Percentiles rank a stretch among this genome's conserved stretches.
These are phyloP conservation scores for Dactylella cylindrospora DNA, from an alignment of 2,329 filamentous ascomycete species.

Conservation along the genomic window DNA sequence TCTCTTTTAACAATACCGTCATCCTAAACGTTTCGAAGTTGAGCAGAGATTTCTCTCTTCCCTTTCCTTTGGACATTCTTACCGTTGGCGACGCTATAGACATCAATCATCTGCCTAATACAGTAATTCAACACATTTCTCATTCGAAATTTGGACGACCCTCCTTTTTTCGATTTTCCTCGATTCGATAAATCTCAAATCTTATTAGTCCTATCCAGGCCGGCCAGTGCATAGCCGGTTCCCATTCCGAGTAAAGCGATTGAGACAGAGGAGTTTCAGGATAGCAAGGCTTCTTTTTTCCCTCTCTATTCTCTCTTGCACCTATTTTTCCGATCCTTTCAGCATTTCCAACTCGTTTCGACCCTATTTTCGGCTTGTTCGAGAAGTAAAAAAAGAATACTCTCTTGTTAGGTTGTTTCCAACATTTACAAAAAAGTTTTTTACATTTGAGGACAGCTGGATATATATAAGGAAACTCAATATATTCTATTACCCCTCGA, in stretches of 20 bases:
- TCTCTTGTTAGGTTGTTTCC: neutral
- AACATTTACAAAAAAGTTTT: neutral
- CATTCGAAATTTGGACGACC: slow-evolving; percentile 16
- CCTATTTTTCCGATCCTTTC: neutral
- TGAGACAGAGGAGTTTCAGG: slow-evolving; percentile 43
- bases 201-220: too few species aligned
- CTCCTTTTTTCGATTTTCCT: slow-evolving; percentile 21
- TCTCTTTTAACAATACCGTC: too few species aligned
- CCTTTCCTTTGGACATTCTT: slow-evolving; percentile 28
- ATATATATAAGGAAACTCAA: neutral
- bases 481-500: neutral
- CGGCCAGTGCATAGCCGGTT: slow-evolving; percentile 9
- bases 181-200: too few species aligned
- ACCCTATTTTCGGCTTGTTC: neutral
- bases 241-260: slow-evolving; percentile 11
- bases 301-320: neutral
- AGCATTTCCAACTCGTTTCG: neutral
- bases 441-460: neutral
- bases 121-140: slow-evolving; percentile 44
- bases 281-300: slow-evolving; percentile 7
- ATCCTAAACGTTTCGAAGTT: slow-evolving; percentile 2
- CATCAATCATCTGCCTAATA: slow-evolving; percentile 43
- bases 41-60: too few species aligned
- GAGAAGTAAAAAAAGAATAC: neutral
- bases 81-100: slow-evolving; percentile 34